phyloP scores from a whole-genome alignment of 768 basidiomycete genomes.

The Gelatoporia subvermispora region DNA sequence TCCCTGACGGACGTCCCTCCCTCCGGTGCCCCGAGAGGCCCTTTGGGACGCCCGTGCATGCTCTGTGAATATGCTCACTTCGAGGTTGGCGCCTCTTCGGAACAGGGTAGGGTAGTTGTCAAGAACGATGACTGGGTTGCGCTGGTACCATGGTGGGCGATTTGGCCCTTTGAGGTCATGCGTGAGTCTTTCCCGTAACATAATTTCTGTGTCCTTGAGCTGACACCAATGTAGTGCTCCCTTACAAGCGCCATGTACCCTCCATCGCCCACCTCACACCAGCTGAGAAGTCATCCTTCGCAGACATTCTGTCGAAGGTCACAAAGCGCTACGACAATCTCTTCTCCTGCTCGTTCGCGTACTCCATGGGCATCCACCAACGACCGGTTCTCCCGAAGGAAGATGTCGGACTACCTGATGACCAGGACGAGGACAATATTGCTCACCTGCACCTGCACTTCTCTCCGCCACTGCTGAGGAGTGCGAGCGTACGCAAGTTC shows the following conservation, averaged over 20 bases:
- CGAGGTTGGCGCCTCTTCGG: conserved; percentile 43
- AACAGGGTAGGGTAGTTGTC: conserved; percentile 59
- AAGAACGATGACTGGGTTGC: conserved; percentile 77
- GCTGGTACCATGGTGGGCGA: conserved; percentile 92
- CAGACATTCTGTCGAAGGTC: conserved; percentile 58
- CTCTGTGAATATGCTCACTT: conserved; percentile 76
- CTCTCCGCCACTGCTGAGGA: conserved; percentile 77
- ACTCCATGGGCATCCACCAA: conserved; percentile 94
- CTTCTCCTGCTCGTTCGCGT: conserved; percentile 84
- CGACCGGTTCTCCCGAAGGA: conserved; percentile 49
- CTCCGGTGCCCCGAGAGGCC: conserved; percentile 47
- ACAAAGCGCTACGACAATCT: conserved; percentile 74
- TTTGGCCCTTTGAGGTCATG: conserved; percentile 88
- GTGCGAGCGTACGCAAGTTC: conserved; percentile 82
- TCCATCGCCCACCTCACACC: conserved; percentile 56
- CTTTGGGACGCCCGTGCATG: conserved; percentile 57
- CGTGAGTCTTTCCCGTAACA: conserved; percentile 34
- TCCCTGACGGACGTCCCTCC: conserved; percentile 28
- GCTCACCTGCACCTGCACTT: conserved; percentile 89
- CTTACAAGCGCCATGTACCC: conserved; percentile 73
- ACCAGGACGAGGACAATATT: conserved; percentile 41
- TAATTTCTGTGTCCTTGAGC: neutral
- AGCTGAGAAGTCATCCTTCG: conserved; percentile 60
- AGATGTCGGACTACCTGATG: conserved; percentile 16
- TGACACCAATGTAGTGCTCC: conserved; percentile 47